phyloP scores from a whole-genome alignment of 805 yeast species.

The Isabelozyma gotoi region DNA sequence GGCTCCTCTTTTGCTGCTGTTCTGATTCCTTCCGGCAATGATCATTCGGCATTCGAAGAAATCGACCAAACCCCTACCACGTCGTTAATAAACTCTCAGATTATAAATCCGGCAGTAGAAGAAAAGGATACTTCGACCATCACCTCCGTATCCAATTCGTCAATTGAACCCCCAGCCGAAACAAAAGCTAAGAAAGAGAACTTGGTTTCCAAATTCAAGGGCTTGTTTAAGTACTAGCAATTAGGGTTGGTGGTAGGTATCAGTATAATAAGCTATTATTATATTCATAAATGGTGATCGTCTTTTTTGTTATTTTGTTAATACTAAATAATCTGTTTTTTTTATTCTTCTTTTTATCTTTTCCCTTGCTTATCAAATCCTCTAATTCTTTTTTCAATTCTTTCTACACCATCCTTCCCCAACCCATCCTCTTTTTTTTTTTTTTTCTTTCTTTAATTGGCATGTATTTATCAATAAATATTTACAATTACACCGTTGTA shows the following conservation, averaged over 20 bases:
- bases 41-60: constrained; percentile 12
- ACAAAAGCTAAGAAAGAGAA: constrained; percentile 14
- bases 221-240: constrained; percentile 27
- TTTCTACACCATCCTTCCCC: neutral
- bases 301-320: neutral
- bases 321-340: constrained; percentile 3
- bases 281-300: neutral
- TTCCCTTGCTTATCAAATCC: constrained; percentile 3
- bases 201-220: constrained; percentile 29
- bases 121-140: neutral
- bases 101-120: constrained; percentile 3
- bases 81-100: constrained; percentile 14
- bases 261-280: neutral
- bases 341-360: neutral
- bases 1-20: constrained; percentile 39
- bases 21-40: constrained; percentile 23
- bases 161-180: neutral
- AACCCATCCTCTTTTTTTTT: constrained; percentile 1
- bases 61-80: constrained; percentile 20
- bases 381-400: neutral
- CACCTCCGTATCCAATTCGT: neutral
- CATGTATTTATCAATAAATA: constrained; percentile 3
- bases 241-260: neutral
- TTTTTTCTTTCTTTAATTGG: neutral
- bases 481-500: neutral